A percentile compares a stretch with the other conserved stretches of the same genome.
Evolutionary conservation across 2,329 filamentous ascomycete species (phyloP).

Genomic region (Claviceps maximensis): DNA sequence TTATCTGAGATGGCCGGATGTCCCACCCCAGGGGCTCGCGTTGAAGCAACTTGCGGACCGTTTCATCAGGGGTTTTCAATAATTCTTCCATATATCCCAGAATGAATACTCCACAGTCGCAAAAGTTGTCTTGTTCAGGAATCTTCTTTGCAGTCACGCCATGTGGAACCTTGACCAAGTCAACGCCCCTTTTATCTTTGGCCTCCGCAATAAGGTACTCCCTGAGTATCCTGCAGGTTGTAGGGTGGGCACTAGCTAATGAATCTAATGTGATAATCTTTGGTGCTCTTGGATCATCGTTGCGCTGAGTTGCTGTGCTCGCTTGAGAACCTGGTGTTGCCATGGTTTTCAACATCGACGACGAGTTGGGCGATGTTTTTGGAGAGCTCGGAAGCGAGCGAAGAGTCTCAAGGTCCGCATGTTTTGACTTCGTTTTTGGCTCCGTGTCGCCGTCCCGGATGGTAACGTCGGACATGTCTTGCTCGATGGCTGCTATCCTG

Average conservation of each 20-base stretch:
- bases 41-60: slow-evolving; percentile 52
- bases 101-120: slow-evolving; percentile 81
- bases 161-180: slow-evolving; percentile 23
- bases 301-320: not conserved
- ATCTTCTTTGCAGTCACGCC: slow-evolving; percentile 60
- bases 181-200: slow-evolving; percentile 39
- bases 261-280: slow-evolving; percentile 84
- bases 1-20: slow-evolving; percentile 47
- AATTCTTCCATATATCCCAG: slow-evolving; percentile 78
- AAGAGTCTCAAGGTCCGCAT: not conserved
- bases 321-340: slow-evolving; percentile 6
- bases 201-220: slow-evolving; percentile 68
- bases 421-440: no score
- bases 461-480: slow-evolving; percentile 12
- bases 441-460: slow-evolving; percentile 10
- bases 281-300: slow-evolving; percentile 37
- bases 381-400: not conserved
- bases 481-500: slow-evolving; percentile 9
- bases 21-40: slow-evolving; percentile 37
- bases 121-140: slow-evolving; percentile 70
- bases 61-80: slow-evolving; percentile 57
- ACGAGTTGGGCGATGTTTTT: not conserved
- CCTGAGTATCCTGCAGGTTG: slow-evolving; percentile 55
- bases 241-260: slow-evolving; percentile 49
- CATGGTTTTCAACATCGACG: slow-evolving; percentile 4